phyloP scores from a whole-genome alignment of 2,329 filamentous ascomycete genomes.

The Atkinsonella texensis region DNA sequence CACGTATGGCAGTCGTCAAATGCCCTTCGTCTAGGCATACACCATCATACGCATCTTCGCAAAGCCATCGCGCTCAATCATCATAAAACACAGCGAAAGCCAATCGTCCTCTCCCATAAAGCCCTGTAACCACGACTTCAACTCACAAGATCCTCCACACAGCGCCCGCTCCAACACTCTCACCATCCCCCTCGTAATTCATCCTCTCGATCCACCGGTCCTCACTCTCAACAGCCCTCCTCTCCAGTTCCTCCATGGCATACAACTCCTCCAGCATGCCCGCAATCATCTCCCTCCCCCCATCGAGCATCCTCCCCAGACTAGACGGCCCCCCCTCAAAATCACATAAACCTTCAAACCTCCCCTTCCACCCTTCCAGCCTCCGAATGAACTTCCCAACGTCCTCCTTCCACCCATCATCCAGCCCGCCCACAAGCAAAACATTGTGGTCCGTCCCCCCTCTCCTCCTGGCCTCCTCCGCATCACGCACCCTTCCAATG shows the following conservation, averaged over 20 bases:
- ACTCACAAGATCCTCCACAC: slow-evolving; percentile 31
- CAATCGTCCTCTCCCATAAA: too few species aligned
- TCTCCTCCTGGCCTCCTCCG: slow-evolving; percentile 30
- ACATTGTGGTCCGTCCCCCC: slow-evolving; percentile 18
- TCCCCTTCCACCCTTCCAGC: slow-evolving; percentile 40
- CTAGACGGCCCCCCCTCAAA: slow-evolving; percentile 22
- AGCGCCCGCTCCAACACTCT: slow-evolving; percentile 30
- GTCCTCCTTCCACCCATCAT: slow-evolving; percentile 47
- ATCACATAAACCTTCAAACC: slow-evolving; percentile 30
- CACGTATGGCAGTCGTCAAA: too few species aligned
- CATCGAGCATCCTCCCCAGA: slow-evolving; percentile 34
- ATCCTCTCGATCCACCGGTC: slow-evolving; percentile 45
- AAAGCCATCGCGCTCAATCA: too few species aligned
- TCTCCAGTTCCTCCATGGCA: slow-evolving; percentile 51
- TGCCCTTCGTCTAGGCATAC: too few species aligned
- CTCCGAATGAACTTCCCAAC: slow-evolving; percentile 38
- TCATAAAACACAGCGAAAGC: too few species aligned
- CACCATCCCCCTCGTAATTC: slow-evolving; percentile 31
- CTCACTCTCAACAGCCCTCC: slow-evolving; percentile 43
- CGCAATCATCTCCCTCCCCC: slow-evolving; percentile 35
- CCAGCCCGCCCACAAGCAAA: slow-evolving; percentile 43
- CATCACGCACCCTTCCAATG: slow-evolving; percentile 34
- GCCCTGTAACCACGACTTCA: background rate
- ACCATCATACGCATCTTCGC: too few species aligned
- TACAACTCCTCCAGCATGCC: slow-evolving; percentile 51